Conservation (phyloP, 768 basidiomycete species). For the Lactifluus subvellereus region DNA sequence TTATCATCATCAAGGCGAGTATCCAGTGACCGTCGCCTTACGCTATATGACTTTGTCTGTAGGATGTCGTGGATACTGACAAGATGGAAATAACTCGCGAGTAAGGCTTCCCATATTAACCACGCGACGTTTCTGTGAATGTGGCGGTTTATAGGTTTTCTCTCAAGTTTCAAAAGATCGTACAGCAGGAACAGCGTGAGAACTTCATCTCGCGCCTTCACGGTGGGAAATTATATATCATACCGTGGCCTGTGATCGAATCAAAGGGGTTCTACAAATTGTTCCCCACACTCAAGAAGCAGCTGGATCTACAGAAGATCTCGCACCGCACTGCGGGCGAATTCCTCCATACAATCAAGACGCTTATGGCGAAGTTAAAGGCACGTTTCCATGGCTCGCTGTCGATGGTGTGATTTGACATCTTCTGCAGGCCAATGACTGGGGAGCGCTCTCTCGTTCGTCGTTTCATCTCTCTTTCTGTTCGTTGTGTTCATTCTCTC, state of each 20-base stretch:
- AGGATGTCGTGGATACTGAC: conserved; percentile 63
- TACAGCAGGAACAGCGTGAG: conserved; percentile 51
- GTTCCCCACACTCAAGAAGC: conserved; percentile 43
- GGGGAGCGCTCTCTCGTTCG: conserved; percentile 62
- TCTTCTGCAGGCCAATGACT: conserved; percentile 49
- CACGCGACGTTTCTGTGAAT: background rate
- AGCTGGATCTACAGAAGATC: conserved; percentile 42
- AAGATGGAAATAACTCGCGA: conserved; percentile 52
- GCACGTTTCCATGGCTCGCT: conserved; percentile 27
- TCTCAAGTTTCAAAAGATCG: conserved; percentile 54
- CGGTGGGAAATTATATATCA: conserved; percentile 47
- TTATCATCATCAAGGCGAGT: conserved; percentile 56
- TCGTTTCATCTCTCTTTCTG: background rate
- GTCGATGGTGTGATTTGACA: background rate
- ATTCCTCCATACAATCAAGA: conserved; percentile 54
- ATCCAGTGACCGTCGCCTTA: background rate
- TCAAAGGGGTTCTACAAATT: conserved; percentile 53
- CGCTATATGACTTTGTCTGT: background rate
- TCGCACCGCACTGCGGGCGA: conserved; percentile 48
- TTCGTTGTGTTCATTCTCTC: background rate
- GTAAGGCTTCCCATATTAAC: conserved; percentile 32
- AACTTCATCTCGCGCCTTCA: conserved; percentile 62
- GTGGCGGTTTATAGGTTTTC: conserved; percentile 38
- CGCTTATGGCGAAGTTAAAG: conserved; percentile 63
- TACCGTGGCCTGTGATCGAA: conserved; percentile 65